Evolutionary conservation across 1,284 basidiomycete species (phyloP), one percentile per base, ranked within the genome.

Genomic region (Marasmius oreades): DNA sequence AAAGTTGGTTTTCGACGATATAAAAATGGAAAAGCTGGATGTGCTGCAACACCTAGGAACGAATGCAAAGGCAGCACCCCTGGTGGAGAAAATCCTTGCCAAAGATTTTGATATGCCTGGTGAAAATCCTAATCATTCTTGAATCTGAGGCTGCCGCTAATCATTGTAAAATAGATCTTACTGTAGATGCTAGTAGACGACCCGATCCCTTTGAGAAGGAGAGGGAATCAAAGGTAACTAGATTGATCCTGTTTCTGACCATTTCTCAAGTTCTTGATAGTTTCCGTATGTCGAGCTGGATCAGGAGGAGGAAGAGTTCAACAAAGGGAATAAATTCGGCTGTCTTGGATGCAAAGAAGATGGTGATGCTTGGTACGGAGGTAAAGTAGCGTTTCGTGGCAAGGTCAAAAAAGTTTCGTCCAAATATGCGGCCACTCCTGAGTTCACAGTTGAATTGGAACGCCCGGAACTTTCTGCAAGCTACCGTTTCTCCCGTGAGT

Each of bases 251-350:
- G 52, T 39, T 12, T 23, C 12, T 45, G 44, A 58, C 36, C 24
- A n/a, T 50, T 6, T 51, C n/a, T 22, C 23, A n/a, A 31, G 10
- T 10, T 10, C 28, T 58, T 33, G 24, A 12, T 37, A 79, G 78
- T 70, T 69, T 31, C 78, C 78, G 5, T 81, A 77, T 76, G 59
- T 57, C 52, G 77, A 79, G 60, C 64, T 79, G 16, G 77, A 80
- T 56, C 64, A 62, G 8, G 78, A 81, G 60, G 73, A 77, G 53
- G 63, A 64, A 20, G 63, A 63, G 18, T 61, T 75, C 8, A 52
- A 46, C 0, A 55, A 59, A 7, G 57, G 47, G 14, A 28, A 73
- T 48, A 57, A 64, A 11, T 64, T 67, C 33, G 67, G 65, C 6
- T 71, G 69, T 20, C 63, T 78, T 8, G 76, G 75, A 8, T 70